A percentile compares a stretch with the other conserved stretches of the same genome.
These are phyloP conservation scores for Passalora sequoiae DNA, from an alignment of 2,329 filamentous ascomycete species.

Conservation along the genomic window DNA sequence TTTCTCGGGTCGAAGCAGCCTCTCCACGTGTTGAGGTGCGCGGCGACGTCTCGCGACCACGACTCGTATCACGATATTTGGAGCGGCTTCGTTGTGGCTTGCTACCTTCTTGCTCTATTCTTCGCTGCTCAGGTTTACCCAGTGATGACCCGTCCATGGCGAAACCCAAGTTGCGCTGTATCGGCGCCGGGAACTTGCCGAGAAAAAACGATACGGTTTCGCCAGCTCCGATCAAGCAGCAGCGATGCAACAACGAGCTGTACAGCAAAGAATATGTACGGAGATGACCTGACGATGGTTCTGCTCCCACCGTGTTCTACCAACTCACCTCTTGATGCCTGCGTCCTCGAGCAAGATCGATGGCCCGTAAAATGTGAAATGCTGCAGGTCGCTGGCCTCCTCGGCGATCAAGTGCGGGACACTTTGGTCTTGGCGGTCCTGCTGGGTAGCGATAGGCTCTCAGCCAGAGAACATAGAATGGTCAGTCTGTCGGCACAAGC, in stretches of 20 bases:
- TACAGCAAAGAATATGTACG: neutral
- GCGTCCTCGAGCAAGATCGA: neutral
- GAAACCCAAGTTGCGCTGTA: conserved; percentile 12
- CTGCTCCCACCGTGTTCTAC: neutral
- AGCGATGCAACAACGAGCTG: conserved; percentile 2
- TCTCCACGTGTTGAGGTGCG: conserved; percentile 6
- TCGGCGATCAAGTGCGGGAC: too few species aligned
- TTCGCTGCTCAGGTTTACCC: conserved; percentile 10
- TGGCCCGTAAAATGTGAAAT: neutral
- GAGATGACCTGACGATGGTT: neutral
- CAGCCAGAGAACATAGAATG: too few species aligned
- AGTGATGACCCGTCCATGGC: conserved; percentile 21
- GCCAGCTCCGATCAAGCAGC: neutral
- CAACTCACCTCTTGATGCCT: neutral
- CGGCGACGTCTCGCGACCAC: neutral
- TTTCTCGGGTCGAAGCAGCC: conserved; percentile 1
- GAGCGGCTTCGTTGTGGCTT: conserved; percentile 1
- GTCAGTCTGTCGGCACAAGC: too few species aligned
- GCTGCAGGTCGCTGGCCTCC: conserved; percentile 1
- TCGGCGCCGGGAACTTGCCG: conserved; percentile 7
- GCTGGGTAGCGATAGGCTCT: too few species aligned
- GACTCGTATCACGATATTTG: conserved; percentile 1
- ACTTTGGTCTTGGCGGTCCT: too few species aligned
- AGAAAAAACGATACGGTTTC: neutral
- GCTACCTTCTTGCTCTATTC: conserved; percentile 2